phyloP scores from a whole-genome alignment of 331 rosid species.

The Malus hybrid region DNA sequence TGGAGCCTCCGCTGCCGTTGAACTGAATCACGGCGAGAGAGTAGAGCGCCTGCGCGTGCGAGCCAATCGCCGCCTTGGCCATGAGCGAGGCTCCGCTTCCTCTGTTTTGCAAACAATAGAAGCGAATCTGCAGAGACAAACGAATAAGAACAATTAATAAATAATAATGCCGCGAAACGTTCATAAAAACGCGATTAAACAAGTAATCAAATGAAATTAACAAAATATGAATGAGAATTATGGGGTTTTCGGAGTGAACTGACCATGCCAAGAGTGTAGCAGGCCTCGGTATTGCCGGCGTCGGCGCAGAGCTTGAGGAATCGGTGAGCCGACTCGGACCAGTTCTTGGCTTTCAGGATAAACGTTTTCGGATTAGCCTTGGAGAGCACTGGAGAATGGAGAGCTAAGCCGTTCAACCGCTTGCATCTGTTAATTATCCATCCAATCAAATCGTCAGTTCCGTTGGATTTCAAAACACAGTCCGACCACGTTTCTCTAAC shows the following conservation, averaged over 20 bases:
- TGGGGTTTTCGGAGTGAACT: slow-evolving; percentile 10
- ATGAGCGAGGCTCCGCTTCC: slow-evolving; percentile 90
- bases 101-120: slow-evolving; percentile 76
- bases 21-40: slow-evolving; percentile 90
- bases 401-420: slow-evolving; percentile 66
- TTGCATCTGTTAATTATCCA: slow-evolving; percentile 46
- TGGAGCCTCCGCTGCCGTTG: slow-evolving; percentile 96
- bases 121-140: slow-evolving; percentile 61
- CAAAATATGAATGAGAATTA: background rate
- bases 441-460: background rate
- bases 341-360: slow-evolving; percentile 40
- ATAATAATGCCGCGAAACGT: background rate
- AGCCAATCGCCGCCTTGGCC: slow-evolving; percentile 91
- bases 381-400: slow-evolving; percentile 49
- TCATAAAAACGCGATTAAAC: background rate
- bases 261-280: slow-evolving; percentile 92
- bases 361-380: slow-evolving; percentile 52
- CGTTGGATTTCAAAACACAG: slow-evolving; percentile 6
- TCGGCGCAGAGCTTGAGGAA: slow-evolving; percentile 78
- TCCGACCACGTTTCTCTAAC: slow-evolving; percentile 5
- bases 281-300: slow-evolving; percentile 85
- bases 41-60: slow-evolving; percentile 85
- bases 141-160: background rate
- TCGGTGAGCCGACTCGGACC: slow-evolving; percentile 75
- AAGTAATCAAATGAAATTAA: background rate